These are phyloP conservation scores for Simplicillium aogashimaense DNA, from an alignment of 2,329 filamentous ascomycete genomes.

Conservation along the genomic window DNA sequence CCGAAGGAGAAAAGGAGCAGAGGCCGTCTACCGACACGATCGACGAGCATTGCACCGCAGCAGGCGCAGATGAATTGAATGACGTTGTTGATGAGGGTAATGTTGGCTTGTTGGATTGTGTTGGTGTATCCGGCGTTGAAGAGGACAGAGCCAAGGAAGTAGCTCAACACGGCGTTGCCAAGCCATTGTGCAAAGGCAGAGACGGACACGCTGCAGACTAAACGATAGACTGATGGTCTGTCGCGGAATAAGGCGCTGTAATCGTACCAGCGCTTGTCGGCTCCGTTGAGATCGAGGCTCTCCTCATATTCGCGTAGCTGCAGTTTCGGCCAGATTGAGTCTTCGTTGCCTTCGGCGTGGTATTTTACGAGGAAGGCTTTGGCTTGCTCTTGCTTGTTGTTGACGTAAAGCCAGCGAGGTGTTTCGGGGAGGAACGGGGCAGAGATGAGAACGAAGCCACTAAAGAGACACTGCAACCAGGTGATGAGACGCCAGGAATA, in stretches of 20 bases:
- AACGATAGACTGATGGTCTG: constrained; percentile 29
- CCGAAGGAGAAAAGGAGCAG: constrained; percentile 39
- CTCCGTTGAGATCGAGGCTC: constrained; percentile 30
- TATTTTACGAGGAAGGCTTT: constrained; percentile 22
- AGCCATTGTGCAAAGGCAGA: constrained; percentile 32
- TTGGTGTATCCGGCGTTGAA: constrained; percentile 32
- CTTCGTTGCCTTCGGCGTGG: constrained; percentile 31
- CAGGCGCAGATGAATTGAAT: constrained; percentile 33
- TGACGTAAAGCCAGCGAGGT: constrained; percentile 29
- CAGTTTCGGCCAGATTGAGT: constrained; percentile 20
- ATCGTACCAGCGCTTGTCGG: constrained; percentile 38
- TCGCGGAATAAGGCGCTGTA: constrained; percentile 32
- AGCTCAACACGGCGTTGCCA: constrained; percentile 27
- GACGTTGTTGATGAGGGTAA: constrained; percentile 33
- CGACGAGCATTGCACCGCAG: constrained; percentile 11
- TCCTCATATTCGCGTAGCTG: constrained; percentile 34
- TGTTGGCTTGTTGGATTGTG: constrained; percentile 27
- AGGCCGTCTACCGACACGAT: constrained; percentile 37
- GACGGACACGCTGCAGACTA: constrained; percentile 29
- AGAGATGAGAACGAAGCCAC: constrained; percentile 20
- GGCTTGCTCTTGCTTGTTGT: constrained; percentile 18
- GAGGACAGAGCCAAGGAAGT: constrained; percentile 35
- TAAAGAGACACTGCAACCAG: constrained; percentile 29
- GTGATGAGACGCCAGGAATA: constrained; percentile 28
- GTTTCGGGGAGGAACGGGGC: constrained; percentile 22